Base-by-base conservation (phyloP, 345 rosid species). In the Carallia pectinifolia region DNA sequence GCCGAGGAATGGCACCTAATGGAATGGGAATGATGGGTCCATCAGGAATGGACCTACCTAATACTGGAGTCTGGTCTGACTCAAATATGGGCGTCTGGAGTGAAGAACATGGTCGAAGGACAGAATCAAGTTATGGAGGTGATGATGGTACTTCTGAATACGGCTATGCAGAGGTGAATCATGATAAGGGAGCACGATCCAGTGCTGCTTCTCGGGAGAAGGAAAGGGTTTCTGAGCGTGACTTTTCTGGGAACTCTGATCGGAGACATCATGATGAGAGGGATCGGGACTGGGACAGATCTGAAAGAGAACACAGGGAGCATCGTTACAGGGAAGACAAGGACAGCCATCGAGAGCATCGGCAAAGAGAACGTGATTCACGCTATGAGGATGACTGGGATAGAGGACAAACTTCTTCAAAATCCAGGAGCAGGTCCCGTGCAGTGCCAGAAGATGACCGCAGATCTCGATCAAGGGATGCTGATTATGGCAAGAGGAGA, bases 91-190 rank as follows among this genome's bases (percentile, higher is more conserved):
- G 87, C 58, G 91, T 91, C 72, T 87, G 89, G 89, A 87, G 81
- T 73, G 97, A 87, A 19, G 95, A 89, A 64, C 78, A 84, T 74
- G 95, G 86, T 75, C 88, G 89, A 8, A 84, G 95, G 75, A 87
- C 89, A 67, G 97, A 91, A 70, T 91, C 95, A 69, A 89, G 97
- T 85, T 89, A 87, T 63, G 93, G 90, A 53, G 60, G 64, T 7
- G 97, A 91, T 75, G 95, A 91, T 82, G 92, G 87, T 74, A 89
- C 90, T 62, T 91, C 92, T 64, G 92, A 91, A 68, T 94, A 89
- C 62, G 91, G 85, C 68, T 85, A 84, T 81, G 92, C 91, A 36
- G 95, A 89, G 75, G 86, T 63, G 27, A 86, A 77, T 81, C 89
- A 86, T 58, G 91, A 91, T 10, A 89, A 87, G 79, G 86, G 83